Evolutionary conservation across 164 flowering plant species (phyloP).

Genomic region (Macadamia integrifolia): DNA sequence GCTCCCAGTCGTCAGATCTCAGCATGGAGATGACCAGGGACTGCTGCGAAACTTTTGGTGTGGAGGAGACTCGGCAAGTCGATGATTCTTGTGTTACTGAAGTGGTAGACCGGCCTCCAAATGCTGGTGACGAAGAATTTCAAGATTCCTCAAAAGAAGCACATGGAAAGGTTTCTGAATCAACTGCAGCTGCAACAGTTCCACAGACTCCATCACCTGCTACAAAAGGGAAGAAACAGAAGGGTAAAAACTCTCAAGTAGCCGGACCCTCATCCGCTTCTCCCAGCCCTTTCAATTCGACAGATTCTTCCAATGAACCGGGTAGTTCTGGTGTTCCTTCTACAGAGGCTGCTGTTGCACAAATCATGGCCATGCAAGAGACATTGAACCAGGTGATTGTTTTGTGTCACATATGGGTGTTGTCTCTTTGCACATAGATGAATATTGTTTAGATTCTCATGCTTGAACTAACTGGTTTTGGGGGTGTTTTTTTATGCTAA

Average conservation of each 20-base stretch:
- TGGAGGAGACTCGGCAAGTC: conserved; percentile 45
- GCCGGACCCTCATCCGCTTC: conserved; percentile 42
- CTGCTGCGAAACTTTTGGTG: conserved; percentile 33
- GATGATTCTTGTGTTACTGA: conserved; percentile 31
- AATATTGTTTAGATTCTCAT: no score
- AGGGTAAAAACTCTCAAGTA: conserved; percentile 49
- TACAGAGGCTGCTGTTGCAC: conserved; percentile 40
- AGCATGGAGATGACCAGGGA: conserved; percentile 57
- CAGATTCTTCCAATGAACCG: conserved; percentile 51
- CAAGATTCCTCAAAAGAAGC: conserved; percentile 38
- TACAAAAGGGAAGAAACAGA: conserved; percentile 57
- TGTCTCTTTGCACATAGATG: neutral
- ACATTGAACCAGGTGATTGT: conserved; percentile 66
- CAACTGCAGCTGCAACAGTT: conserved; percentile 19
- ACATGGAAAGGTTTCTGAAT: conserved; percentile 32
- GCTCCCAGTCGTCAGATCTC: conserved; percentile 72
- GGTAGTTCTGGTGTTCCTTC: conserved; percentile 35
- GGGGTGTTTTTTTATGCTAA: no score
- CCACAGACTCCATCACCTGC: conserved; percentile 29
- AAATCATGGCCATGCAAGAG: conserved; percentile 43
- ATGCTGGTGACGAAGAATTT: conserved; percentile 36
- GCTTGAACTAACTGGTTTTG: no score
- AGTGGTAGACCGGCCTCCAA: conserved; percentile 27
- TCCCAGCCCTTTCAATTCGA: conserved; percentile 40
- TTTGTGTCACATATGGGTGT: neutral